A percentile compares a stretch with the other conserved stretches of the same genome.
Evolutionary conservation across 106 monocot species (phyloP).

Genomic region (Narthecium ossifragum): DNA sequence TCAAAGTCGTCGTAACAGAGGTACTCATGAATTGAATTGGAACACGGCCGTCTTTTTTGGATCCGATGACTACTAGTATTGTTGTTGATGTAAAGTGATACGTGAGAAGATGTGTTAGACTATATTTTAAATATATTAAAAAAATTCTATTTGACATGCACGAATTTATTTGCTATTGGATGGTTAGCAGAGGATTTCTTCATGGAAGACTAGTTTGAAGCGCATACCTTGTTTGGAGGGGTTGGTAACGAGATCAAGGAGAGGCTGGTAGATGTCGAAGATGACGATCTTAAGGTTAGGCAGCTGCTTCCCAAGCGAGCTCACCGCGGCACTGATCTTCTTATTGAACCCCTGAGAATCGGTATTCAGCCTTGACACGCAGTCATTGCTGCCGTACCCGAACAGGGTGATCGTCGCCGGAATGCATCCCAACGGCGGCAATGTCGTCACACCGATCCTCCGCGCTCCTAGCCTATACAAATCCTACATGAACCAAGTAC

Average conservation of each 20-base stretch:
- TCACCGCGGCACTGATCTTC: constrained; percentile 38
- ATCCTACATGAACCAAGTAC: constrained; percentile 17
- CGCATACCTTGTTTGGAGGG: constrained; percentile 51
- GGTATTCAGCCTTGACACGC: constrained; percentile 54
- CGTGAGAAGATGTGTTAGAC: no score
- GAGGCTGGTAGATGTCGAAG: constrained; percentile 78
- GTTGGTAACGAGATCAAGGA: constrained; percentile 35
- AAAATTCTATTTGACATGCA: no score
- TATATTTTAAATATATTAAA: no score
- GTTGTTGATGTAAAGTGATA: no score
- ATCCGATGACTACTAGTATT: no score
- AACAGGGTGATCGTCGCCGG: constrained; percentile 74
- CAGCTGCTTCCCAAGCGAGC: constrained; percentile 33
- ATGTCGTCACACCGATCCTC: constrained; percentile 64
- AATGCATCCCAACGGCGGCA: constrained; percentile 75
- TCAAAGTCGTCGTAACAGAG: no score
- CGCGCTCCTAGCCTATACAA: constrained; percentile 63
- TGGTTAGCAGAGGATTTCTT: no score
- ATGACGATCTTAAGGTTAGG: constrained; percentile 53
- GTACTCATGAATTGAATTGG: no score
- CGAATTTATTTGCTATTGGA: no score
- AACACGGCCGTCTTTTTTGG: no score
- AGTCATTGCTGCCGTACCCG: constrained; percentile 58
- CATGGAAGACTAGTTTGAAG: no score
- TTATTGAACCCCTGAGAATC: constrained; percentile 64